Evolutionary conservation across 345 rosid genomes (phyloP).

Genomic region (Ricinus communis): DNA sequence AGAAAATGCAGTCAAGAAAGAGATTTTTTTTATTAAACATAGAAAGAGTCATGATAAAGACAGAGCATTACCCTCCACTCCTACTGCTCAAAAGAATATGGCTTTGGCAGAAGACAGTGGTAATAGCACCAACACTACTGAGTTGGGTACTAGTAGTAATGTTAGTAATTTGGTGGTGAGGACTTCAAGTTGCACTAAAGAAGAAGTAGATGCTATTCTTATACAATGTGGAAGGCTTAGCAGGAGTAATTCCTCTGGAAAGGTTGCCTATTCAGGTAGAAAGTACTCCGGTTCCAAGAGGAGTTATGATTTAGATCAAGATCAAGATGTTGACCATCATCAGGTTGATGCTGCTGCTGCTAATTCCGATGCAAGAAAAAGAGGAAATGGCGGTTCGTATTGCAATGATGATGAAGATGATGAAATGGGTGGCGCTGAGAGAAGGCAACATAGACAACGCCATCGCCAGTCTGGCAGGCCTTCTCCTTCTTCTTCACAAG

Average conservation of each 20-base stretch:
- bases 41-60: conserved; percentile 71
- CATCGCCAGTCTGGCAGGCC: conserved; percentile 49
- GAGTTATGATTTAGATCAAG: conserved; percentile 72
- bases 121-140: neutral
- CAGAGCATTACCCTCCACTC: conserved; percentile 21
- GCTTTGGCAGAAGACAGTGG: neutral
- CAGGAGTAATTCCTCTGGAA: conserved; percentile 67
- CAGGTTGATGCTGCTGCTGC: conserved; percentile 19
- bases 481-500: conserved; percentile 38
- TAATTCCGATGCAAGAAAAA: conserved; percentile 18
- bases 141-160: conserved; percentile 10
- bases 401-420: conserved; percentile 34
- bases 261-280: conserved; percentile 39
- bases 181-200: conserved; percentile 64
- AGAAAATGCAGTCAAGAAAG: conserved; percentile 50
- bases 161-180: conserved; percentile 27
- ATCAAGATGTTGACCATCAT: conserved; percentile 7
- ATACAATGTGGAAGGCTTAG: conserved; percentile 93
- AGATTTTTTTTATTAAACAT: conserved; percentile 78
- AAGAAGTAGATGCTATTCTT: conserved; percentile 89
- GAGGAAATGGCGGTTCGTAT: conserved; percentile 6
- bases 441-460: conserved; percentile 51
- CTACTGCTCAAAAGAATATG: conserved; percentile 15
- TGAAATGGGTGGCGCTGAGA: conserved; percentile 30
- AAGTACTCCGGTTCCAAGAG: conserved; percentile 89